Evolutionary conservation across 495 filamentous ascomycete genomes (phyloP), one percentile per base, ranked within the genome.

Genomic region (Rusavskia elegans): DNA sequence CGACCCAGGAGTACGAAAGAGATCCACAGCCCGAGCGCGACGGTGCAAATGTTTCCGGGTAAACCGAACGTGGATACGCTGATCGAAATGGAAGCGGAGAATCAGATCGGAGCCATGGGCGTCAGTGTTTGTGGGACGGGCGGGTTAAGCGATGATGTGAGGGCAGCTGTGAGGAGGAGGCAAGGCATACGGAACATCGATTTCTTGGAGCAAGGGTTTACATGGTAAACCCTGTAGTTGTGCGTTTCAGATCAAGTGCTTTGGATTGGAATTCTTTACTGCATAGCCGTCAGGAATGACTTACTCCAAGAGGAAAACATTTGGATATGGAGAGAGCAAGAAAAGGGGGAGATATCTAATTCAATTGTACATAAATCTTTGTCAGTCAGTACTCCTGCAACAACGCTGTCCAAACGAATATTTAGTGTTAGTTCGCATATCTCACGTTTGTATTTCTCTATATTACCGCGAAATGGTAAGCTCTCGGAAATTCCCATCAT

Each of bases 41-140:
- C 83, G 10, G 87, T 97, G 49, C 84, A 87, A 68, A 88, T 92
- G 81, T 82, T 82, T 61, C 79, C 82, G 6, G 85, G 87, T 3
- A 77, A 86, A 50, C 92, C 92, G 10, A 84, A 92, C 60, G 78
- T 94, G 50, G 75, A 82, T 25, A 80, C 82, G 3, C 65, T 95
- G 29, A 66, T 95, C 25, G 74, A 77, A 19, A 82, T 83, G 73
- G 88, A 94, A 66, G 77, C 85, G 19, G 75, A 79, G 59, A 75
- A 78, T 53, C 84, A 87, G 63, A 64, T 86, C 32, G 92, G 92
- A 20, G 85, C 89, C 5, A 89, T 95, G 83, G 83, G 77, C n/a
- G 89, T 96, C 50, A 77, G 82, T 23, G 85, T 94, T 16, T 95
- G 90, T 56, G 90, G 90, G 16, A 87, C 86, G 16, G 90, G 90